Percentiles rank a stretch among this genome's conserved stretches.
Evolutionary conservation across 2,329 filamentous ascomycete species (phyloP).

Genomic region (Talaromyces rugulosus): DNA sequence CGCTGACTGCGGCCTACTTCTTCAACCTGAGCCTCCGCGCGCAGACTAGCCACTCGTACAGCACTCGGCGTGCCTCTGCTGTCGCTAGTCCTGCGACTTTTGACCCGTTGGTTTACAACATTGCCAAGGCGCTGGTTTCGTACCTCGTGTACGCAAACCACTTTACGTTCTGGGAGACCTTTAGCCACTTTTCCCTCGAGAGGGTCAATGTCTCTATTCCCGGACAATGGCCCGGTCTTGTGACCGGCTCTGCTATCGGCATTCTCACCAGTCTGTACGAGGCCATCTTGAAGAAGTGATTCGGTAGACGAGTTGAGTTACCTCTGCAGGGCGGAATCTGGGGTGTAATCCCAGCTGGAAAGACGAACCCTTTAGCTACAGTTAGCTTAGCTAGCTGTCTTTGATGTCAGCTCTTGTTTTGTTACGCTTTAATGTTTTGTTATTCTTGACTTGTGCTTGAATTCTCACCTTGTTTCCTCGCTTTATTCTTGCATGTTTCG

Average conservation of each 20-base stretch:
- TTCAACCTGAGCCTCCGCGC: constrained; percentile 72
- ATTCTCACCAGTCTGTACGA: constrained; percentile 42
- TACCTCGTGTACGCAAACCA: constrained; percentile 70
- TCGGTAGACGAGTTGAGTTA: neutral
- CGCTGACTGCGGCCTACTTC: constrained; percentile 74
- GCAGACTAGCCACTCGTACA: constrained; percentile 21
- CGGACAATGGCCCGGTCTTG: constrained; percentile 34
- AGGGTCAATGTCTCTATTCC: constrained; percentile 36
- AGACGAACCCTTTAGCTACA: neutral
- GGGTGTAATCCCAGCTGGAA: neutral
- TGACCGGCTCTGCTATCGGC: constrained; percentile 40
- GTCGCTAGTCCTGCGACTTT: constrained; percentile 40
- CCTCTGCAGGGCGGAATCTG: neutral
- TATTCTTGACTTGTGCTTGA: neutral
- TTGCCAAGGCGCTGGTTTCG: constrained; percentile 76
- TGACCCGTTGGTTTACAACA: constrained; percentile 86
- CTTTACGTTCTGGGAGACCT: constrained; percentile 36
- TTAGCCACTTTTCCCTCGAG: constrained; percentile 30
- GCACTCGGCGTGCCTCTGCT: constrained; percentile 21
- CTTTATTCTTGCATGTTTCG: constrained; percentile 8
- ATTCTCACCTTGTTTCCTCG: neutral
- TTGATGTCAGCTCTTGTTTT: neutral
- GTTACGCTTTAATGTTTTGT: neutral
- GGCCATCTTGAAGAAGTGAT: constrained; percentile 41
- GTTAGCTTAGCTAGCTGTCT: neutral